phyloP scores from a whole-genome alignment of 2,329 filamentous ascomycete genomes.

The Pleoardoris graminearum region DNA sequence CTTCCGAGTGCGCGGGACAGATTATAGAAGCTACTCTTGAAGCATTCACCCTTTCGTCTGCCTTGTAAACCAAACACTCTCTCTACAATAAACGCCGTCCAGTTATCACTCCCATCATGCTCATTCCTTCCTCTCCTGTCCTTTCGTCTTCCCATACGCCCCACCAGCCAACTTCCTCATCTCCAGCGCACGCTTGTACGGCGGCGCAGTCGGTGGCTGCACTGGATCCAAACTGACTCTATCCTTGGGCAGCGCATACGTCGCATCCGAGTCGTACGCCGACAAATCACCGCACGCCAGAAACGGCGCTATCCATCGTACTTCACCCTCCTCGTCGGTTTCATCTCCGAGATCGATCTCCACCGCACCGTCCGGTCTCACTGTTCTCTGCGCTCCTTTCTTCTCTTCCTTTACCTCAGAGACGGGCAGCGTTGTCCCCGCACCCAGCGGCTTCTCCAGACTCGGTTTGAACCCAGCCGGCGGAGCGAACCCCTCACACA shows the following conservation, averaged over 20 bases:
- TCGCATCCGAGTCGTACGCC: slow-evolving; percentile 93
- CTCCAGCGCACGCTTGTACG: slow-evolving; percentile 89
- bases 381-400: slow-evolving; percentile 28
- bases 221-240: slow-evolving; percentile 87
- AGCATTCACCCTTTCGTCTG: too few relatives aligned
- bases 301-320: slow-evolving; percentile 90
- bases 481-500: slow-evolving; percentile 86
- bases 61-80: too few relatives aligned
- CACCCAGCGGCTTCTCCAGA: slow-evolving; percentile 73
- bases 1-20: too few relatives aligned
- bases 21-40: too few relatives aligned
- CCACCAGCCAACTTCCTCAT: slow-evolving; percentile 76
- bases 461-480: slow-evolving; percentile 76
- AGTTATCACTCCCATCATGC: too few relatives aligned
- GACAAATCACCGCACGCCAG: slow-evolving; percentile 96
- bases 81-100: too few relatives aligned
- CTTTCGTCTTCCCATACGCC: slow-evolving; percentile 73
- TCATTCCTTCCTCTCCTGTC: slow-evolving; percentile 15
- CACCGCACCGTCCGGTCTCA: slow-evolving; percentile 52
- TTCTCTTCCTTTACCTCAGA: slow-evolving; percentile 9
- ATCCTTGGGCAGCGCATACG: slow-evolving; percentile 84
- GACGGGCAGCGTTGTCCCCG: slow-evolving; percentile 50
- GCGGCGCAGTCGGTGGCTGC: slow-evolving; percentile 92
- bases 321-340: slow-evolving; percentile 51
- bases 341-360: slow-evolving; percentile 50